These are phyloP conservation scores for Cinnamomum chago DNA, from an alignment of 164 flowering plant genomes.

Conservation along the genomic window DNA sequence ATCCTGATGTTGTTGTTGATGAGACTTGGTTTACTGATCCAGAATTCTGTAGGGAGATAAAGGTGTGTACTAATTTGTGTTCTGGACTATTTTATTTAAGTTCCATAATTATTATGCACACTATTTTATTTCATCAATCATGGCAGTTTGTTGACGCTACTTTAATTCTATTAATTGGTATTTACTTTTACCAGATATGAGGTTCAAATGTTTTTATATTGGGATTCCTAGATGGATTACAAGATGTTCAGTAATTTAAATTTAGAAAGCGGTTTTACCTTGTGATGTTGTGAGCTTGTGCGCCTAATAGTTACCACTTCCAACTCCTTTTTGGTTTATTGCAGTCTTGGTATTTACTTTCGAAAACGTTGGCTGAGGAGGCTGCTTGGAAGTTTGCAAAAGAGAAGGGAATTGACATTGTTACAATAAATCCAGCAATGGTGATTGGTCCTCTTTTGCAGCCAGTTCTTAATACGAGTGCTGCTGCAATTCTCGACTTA, in stretches of 20 bases:
- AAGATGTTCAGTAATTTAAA: not conserved
- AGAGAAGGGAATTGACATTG: conserved; percentile 43
- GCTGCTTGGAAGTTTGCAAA: conserved; percentile 55
- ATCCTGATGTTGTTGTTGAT: conserved; percentile 51
- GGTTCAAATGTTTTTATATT: not conserved
- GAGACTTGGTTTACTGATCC: conserved; percentile 62
- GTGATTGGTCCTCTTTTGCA: conserved; percentile 52
- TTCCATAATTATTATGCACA: not conserved
- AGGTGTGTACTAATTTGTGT: conserved; percentile 28
- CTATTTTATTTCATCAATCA: not conserved
- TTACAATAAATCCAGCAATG: conserved; percentile 43
- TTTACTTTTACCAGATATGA: too few species aligned
- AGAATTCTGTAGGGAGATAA: conserved; percentile 25
- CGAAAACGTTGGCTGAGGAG: conserved; percentile 58
- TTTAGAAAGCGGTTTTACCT: not conserved
- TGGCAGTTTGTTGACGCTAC: not conserved
- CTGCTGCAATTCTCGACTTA: conserved; percentile 28
- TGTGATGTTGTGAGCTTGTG: not conserved
- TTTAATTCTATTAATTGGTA: not conserved
- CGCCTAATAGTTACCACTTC: too few species aligned
- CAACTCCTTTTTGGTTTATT: not conserved
- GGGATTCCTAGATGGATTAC: not conserved
- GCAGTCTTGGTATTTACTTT: conserved; percentile 48
- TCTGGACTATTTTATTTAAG: too few species aligned
- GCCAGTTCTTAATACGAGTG: conserved; percentile 46